Evolutionary conservation across 2,329 filamentous ascomycete genomes (phyloP).

Genomic region (Alternaria rosae): DNA sequence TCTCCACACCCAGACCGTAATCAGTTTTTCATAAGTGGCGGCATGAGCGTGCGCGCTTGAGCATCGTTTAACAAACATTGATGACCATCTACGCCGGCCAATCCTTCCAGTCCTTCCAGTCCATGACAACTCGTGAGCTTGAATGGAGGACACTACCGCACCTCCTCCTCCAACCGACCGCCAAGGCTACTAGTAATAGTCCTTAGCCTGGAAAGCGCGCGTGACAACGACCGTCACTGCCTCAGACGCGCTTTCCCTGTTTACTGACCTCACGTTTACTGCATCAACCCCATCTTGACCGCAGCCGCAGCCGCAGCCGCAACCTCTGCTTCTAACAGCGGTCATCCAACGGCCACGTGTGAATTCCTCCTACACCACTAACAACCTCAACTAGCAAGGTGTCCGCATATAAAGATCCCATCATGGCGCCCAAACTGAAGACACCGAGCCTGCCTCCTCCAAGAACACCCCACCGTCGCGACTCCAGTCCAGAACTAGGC

Average conservation of each 20-base stretch:
- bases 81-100: no score
- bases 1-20: neutral
- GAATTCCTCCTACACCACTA: constrained; percentile 6
- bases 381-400: neutral
- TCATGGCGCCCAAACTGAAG: constrained; percentile 2
- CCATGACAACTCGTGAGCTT: no score
- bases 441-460: constrained; percentile 3
- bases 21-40: neutral
- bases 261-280: neutral
- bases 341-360: constrained; percentile 5
- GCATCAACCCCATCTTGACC: neutral
- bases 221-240: constrained; percentile 8
- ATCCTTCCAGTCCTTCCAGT: no score
- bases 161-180: constrained; percentile 5
- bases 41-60: neutral
- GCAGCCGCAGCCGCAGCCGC: constrained; percentile 8
- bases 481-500: constrained; percentile 41
- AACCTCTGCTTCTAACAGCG: constrained; percentile 9
- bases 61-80: neutral
- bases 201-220: constrained; percentile 6
- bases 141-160: neutral
- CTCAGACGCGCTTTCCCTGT: neutral
- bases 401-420: neutral
- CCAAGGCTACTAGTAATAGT: constrained; percentile 12
- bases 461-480: neutral